Evolutionary conservation across 306 rosid species (phyloP), one percentile per base, ranked within the genome.

Genomic region (Casuarina cunninghamiana): DNA sequence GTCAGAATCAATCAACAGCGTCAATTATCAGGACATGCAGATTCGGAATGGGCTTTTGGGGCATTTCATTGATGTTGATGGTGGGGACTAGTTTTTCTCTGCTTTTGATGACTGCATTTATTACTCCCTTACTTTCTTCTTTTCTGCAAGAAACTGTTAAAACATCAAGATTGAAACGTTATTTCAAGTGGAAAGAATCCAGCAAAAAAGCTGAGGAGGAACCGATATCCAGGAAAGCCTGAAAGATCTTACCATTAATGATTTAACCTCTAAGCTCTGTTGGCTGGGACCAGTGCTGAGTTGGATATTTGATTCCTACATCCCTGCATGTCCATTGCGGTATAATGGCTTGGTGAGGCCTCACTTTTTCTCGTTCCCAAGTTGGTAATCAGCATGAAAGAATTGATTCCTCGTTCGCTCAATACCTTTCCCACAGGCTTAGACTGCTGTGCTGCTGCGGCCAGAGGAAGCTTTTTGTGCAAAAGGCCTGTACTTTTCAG

Each of bases 391-490:
- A 9, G 41, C 13, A 50, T 3, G 66, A 37, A 19, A 65, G 49
- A 75, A 74, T 78, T 78, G 75, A 75, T 75, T 75, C 71, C 70
- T 11, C 46, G 69, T 54, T 48, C 37, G 26, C 67, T 16, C 70
- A 75, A 68, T 32, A 75, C 68, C 72, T 79, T 79, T 63, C 43
- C 72, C 75, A 46, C 17, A 78, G 58, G 54, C 48, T 75, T 69
- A 49, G 82, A 78, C 58, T 68, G 76, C 53, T 48, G 72, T 10
- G 76, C 62, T 57, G 76, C 75, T 70, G 78, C 73, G n/a, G 8
- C 6, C 3, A 44, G 43, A n/a, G 41, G 71, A 77, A 45, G 43
- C 82, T 58, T 78, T 78, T 69, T 48, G 55, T 11, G 1, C 60
- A 57, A 21, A 74, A 70, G 73, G 57, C 46, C 75, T 66, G 49